Percentiles rank a stretch among this genome's conserved stretches.
Conservation (phyloP, 768 basidiomycete species). For the Lentinula sp. region DNA sequence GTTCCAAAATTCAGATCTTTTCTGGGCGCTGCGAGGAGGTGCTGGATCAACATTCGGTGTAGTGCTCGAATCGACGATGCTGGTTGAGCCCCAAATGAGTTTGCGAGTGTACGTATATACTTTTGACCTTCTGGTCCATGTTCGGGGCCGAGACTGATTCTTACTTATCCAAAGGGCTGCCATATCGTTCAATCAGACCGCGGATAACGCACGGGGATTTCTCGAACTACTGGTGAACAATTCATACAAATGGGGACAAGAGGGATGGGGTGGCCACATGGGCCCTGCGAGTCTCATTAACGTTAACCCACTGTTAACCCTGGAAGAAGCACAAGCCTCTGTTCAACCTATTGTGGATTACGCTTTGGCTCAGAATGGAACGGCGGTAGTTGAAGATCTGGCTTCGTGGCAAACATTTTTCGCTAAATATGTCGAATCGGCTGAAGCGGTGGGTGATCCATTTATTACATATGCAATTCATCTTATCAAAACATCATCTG, state of each 20-base stretch:
- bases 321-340: slow-evolving; percentile 20
- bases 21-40: slow-evolving; percentile 26
- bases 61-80: slow-evolving; percentile 12
- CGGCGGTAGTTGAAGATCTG: slow-evolving; percentile 20
- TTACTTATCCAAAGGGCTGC: slow-evolving; percentile 15
- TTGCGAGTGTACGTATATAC: slow-evolving; percentile 13
- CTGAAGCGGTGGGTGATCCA: slow-evolving; percentile 12
- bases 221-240: slow-evolving; percentile 22
- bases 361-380: slow-evolving; percentile 19
- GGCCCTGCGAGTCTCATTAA: slow-evolving; percentile 17
- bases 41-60: slow-evolving; percentile 33
- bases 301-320: slow-evolving; percentile 21
- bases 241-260: slow-evolving; percentile 21
- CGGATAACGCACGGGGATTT: slow-evolving; percentile 17
- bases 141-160: background rate
- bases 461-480: background rate
- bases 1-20: slow-evolving; percentile 26
- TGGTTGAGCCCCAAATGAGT: slow-evolving; percentile 12
- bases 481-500: background rate
- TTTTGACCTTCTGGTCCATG: background rate
- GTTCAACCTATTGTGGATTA: slow-evolving; percentile 20
- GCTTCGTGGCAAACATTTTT: slow-evolving; percentile 26
- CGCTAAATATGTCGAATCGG: slow-evolving; percentile 19
- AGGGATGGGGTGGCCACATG: slow-evolving; percentile 33
- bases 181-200: slow-evolving; percentile 17